These are phyloP conservation scores for Aspergillus spinulosporus DNA, from an alignment of 2,329 filamentous ascomycete species.

Conservation along the genomic window DNA sequence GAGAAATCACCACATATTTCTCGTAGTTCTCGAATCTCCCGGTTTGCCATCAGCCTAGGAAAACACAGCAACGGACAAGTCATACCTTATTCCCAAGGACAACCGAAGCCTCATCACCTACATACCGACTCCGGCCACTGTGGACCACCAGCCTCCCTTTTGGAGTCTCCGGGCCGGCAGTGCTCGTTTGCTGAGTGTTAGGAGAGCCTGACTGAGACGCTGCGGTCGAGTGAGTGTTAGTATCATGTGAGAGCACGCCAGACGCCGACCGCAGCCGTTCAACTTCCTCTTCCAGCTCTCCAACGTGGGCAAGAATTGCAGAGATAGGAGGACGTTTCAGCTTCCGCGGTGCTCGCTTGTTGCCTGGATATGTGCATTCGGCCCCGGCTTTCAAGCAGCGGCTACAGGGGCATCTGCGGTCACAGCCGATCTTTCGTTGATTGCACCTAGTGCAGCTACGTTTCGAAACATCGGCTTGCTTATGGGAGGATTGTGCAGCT, in stretches of 20 bases:
- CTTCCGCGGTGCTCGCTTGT: conserved; percentile 22
- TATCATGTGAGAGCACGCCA: neutral
- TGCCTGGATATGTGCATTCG: conserved; percentile 21
- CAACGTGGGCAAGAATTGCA: conserved; percentile 20
- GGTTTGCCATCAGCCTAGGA: neutral
- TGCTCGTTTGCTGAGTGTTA: neutral
- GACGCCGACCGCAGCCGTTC: conserved; percentile 11
- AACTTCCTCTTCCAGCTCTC: conserved; percentile 23
- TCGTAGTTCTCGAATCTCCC: neutral
- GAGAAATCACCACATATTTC: neutral
- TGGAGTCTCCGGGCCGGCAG: too few relatives aligned
- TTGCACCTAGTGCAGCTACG: conserved; percentile 35
- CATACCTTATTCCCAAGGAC: conserved; percentile 20
- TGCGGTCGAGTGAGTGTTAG: neutral
- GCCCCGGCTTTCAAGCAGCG: conserved; percentile 18
- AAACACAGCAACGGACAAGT: neutral
- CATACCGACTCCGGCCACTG: conserved; percentile 19
- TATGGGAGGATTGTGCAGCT: neutral
- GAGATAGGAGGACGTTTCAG: conserved; percentile 23
- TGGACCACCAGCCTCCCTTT: neutral
- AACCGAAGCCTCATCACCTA: conserved; percentile 22
- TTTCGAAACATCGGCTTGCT: neutral
- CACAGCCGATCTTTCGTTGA: conserved; percentile 35
- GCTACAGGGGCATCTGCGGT: conserved; percentile 33
- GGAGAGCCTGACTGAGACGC: neutral